Conservation (phyloP, 2,329 filamentous ascomycete species). For the Pseudocercospora macadamiae region DNA sequence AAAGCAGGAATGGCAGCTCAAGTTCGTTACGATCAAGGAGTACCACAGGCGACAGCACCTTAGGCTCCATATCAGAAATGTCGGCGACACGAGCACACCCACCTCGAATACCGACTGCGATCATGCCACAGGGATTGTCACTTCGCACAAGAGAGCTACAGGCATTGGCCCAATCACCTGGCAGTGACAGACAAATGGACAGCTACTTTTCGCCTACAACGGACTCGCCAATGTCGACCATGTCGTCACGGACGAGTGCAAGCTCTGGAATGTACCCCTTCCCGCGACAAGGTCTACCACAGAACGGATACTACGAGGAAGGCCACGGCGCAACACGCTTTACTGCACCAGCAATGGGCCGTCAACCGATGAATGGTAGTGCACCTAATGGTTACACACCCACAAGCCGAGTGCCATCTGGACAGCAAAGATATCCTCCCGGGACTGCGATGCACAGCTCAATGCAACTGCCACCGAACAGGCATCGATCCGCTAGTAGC, state of each 20-base stretch:
- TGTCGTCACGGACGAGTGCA: constrained; percentile 67
- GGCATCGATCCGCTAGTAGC: constrained; percentile 88
- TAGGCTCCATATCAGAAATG: constrained; percentile 8
- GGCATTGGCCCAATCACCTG: constrained; percentile 59
- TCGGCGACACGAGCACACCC: constrained; percentile 59
- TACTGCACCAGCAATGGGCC: constrained; percentile 83
- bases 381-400: constrained; percentile 63
- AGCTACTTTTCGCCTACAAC: constrained; percentile 91
- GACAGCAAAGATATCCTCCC: constrained; percentile 70
- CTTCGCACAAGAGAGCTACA: constrained; percentile 66
- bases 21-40: constrained; percentile 30
- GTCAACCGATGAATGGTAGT: constrained; percentile 64
- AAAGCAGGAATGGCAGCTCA: constrained; percentile 28
- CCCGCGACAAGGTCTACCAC: constrained; percentile 70
- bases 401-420: constrained; percentile 56
- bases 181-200: constrained; percentile 62
- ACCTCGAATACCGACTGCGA: constrained; percentile 71
- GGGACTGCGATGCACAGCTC: constrained; percentile 55
- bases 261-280: constrained; percentile 76
- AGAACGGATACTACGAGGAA: constrained; percentile 68
- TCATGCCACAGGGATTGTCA: constrained; percentile 59
- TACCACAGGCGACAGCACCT: constrained; percentile 27
- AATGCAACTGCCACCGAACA: constrained; percentile 55
- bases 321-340: constrained; percentile 69
- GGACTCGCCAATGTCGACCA: constrained; percentile 75